Conservation (phyloP, 768 basidiomycete species). For the Hypholoma fasciculare region DNA sequence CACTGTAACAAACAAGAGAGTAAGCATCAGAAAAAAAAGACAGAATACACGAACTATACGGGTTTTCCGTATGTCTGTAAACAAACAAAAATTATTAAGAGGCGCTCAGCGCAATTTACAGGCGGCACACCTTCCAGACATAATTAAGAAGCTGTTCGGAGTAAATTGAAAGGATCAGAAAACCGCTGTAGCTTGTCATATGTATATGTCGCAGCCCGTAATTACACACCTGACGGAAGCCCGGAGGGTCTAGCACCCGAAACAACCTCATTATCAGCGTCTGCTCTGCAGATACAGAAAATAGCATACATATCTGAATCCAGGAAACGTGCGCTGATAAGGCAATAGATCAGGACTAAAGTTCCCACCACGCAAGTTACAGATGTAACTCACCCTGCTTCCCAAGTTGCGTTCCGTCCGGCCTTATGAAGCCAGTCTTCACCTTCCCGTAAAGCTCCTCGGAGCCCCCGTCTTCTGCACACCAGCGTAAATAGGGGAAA, state of each 20-base stretch:
- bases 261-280: neutral
- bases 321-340: slow-evolving; percentile 57
- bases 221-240: slow-evolving; percentile 51
- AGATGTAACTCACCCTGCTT: slow-evolving; percentile 45
- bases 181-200: too few relatives aligned
- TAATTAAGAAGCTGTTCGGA: slow-evolving; percentile 54
- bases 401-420: slow-evolving; percentile 60
- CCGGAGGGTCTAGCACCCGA: slow-evolving; percentile 43
- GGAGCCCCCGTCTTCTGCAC: slow-evolving; percentile 50
- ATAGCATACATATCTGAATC: slow-evolving; percentile 45
- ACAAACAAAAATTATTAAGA: neutral
- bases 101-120: too few relatives aligned
- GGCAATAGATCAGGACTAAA: neutral
- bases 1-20: slow-evolving; percentile 29
- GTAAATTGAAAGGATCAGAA: neutral
- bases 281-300: neutral
- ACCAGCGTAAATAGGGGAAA: neutral
- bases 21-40: neutral
- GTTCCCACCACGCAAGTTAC: neutral
- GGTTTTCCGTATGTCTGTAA: slow-evolving; percentile 40
- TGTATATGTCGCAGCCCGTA: too few relatives aligned
- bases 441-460: slow-evolving; percentile 59
- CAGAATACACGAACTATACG: slow-evolving; percentile 44
- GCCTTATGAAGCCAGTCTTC: slow-evolving; percentile 50
- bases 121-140: slow-evolving; percentile 52